Base-by-base conservation (phyloP, 345 rosid genomes). In the Mercurialis annua region DNA sequence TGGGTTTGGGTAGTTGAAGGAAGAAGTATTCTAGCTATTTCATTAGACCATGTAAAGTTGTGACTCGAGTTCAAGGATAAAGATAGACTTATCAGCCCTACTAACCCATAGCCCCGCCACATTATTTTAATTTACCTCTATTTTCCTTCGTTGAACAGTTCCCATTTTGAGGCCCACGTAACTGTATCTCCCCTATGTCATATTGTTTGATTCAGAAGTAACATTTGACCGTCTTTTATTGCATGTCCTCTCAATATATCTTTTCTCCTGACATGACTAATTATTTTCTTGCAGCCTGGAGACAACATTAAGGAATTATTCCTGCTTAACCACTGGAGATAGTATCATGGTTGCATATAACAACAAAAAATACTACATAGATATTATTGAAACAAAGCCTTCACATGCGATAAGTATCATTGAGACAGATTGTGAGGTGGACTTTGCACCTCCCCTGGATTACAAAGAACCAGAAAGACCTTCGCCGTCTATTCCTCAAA, bases 401-500 rank as follows among this genome's bases (percentile, higher is more conserved):
- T 85, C 99, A 17, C 77, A 86, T 78, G 99, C 96, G 68, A 94
- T 89, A 68, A 94, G 82, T 77, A 91, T 94, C 79, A 94, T 94
- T 66, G 99, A 94, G 89, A 94, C 99, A n/a, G 99, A 94, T 76
- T 94, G 99, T 72, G 99, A 94, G 79, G 99, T 94, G 70, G 99
- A 94, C 78, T 94, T 92, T 68, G 99, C 99, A 48, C 93, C 98
- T 82, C 99, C 99, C 18, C 78, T 94, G 66, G 99, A 94, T 79
- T 94, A 89, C 87, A 89, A 86, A 72, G 99, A 94, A 71, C 99
- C 99, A 65, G 97, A 84, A 78, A 93, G 76, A 76, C 88, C 90
- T 11, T 68, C 68, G 47, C 59, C 80, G 55, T 68, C 81, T 24
- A 77, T 73, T 79, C 59, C 81, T 65, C 72, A 73, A 24, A 74